These are phyloP conservation scores for Cornus florida DNA, from an alignment of 148 eudicot species.

Conservation along the genomic window DNA sequence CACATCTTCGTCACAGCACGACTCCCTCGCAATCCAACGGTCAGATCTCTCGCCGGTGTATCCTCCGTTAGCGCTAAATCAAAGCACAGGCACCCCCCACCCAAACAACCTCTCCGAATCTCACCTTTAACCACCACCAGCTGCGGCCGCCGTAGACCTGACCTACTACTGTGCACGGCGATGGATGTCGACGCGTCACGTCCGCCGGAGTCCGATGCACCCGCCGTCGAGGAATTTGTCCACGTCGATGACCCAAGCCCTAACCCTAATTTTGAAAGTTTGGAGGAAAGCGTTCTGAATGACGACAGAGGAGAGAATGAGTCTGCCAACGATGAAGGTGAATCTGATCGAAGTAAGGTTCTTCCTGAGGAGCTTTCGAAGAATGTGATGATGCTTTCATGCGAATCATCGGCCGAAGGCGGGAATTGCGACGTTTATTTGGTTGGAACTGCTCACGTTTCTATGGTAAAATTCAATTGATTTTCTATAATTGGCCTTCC, in stretches of 20 bases:
- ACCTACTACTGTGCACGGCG: conserved; percentile 8
- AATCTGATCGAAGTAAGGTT: conserved; percentile 17
- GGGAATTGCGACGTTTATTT: conserved; percentile 69
- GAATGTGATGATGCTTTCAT: conserved; percentile 54
- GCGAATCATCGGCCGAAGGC: conserved; percentile 56
- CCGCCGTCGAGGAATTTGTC: conserved; percentile 33
- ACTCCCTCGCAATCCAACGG: not conserved
- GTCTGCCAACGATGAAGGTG: not conserved
- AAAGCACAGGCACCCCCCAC: not conserved
- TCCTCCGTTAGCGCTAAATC: not conserved
- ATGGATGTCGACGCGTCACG: conserved; percentile 22
- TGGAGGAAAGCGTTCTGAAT: conserved; percentile 17
- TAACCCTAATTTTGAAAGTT: conserved; percentile 18
- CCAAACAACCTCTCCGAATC: not conserved
- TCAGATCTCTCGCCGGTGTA: conserved; percentile 8
- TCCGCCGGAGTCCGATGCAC: conserved; percentile 30
- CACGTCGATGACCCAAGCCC: conserved; percentile 33
- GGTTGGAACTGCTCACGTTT: conserved; percentile 92
- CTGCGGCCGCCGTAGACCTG: conserved; percentile 11
- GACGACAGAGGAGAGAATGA: not conserved
- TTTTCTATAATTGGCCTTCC: not conserved
- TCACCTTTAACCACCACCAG: not conserved
- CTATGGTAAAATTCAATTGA: conserved; percentile 44
- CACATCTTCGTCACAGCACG: not conserved
- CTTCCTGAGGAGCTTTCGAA: conserved; percentile 55